Conservation (phyloP, 1,139 yeast genomes). For the Diutina neorugosa region DNA sequence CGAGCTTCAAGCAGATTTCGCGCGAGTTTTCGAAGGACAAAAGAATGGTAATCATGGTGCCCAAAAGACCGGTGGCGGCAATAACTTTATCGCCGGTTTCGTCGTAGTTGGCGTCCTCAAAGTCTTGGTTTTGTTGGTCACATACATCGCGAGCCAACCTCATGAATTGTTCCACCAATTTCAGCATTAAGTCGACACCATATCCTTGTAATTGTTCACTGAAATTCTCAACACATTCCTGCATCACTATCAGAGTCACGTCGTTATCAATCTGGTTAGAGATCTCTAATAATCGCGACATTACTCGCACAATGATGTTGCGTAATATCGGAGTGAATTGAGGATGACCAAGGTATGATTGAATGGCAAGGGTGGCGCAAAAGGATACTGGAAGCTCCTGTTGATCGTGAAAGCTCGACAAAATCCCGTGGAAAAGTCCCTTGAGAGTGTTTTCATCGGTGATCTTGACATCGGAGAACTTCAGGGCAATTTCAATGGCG, state of each 20-base stretch:
- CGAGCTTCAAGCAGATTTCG: slow-evolving; percentile 54
- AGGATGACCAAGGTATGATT: slow-evolving; percentile 57
- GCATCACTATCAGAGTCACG: slow-evolving; percentile 82
- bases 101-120: slow-evolving; percentile 27
- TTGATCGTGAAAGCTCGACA: slow-evolving; percentile 40
- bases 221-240: slow-evolving; percentile 85
- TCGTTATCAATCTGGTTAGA: slow-evolving; percentile 83
- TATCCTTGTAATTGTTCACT: slow-evolving; percentile 87
- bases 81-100: slow-evolving; percentile 67
- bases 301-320: slow-evolving; percentile 61
- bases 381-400: slow-evolving; percentile 66
- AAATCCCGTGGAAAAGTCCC: slow-evolving; percentile 52
- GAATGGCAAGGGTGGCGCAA: slow-evolving; percentile 78
- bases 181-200: slow-evolving; percentile 76
- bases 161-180: slow-evolving; percentile 70
- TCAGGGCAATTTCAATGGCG: slow-evolving; percentile 66
- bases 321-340: slow-evolving; percentile 60
- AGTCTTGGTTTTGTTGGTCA: slow-evolving; percentile 42
- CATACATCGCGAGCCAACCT: slow-evolving; percentile 59
- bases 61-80: slow-evolving; percentile 80
- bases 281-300: slow-evolving; percentile 65
- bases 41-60: slow-evolving; percentile 80
- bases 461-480: slow-evolving; percentile 56
- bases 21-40: slow-evolving; percentile 75
- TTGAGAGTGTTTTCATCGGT: slow-evolving; percentile 36